Conservation (phyloP, 2,329 filamentous ascomycete species). For the Neonectria hederae region DNA sequence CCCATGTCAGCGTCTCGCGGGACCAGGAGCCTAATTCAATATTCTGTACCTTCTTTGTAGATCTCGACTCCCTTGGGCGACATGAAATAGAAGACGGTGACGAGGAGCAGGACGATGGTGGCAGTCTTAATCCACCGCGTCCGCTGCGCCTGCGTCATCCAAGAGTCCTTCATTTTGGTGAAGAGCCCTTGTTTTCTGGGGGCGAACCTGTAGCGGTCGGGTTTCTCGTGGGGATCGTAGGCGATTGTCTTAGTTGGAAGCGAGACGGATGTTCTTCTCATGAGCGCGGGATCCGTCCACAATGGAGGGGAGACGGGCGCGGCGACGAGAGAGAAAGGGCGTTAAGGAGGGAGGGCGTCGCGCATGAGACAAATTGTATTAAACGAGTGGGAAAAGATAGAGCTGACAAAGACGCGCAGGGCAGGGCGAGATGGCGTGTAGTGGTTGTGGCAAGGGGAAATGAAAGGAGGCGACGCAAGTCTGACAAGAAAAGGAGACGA, state of each 20-base stretch:
- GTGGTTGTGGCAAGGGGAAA: slow-evolving; percentile 25
- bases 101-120: slow-evolving; percentile 67
- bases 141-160: slow-evolving; percentile 72
- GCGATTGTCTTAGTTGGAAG: slow-evolving; percentile 67
- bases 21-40: not conserved
- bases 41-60: slow-evolving; percentile 55
- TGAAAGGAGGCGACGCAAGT: slow-evolving; percentile 19
- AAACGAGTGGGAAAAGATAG: slow-evolving; percentile 11
- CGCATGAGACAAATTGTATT: slow-evolving; percentile 32
- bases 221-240: slow-evolving; percentile 73
- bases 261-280: slow-evolving; percentile 74
- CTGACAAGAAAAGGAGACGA: slow-evolving; percentile 13
- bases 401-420: slow-evolving; percentile 5
- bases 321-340: slow-evolving; percentile 27
- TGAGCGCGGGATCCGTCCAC: slow-evolving; percentile 48
- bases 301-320: slow-evolving; percentile 3
- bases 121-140: slow-evolving; percentile 73
- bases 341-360: slow-evolving; percentile 42
- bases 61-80: slow-evolving; percentile 67
- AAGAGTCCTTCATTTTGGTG: slow-evolving; percentile 65
- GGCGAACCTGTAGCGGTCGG: slow-evolving; percentile 65
- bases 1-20: slow-evolving; percentile 14
- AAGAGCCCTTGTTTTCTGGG: slow-evolving; percentile 59
- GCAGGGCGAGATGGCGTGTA: not conserved
- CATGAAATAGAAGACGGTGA: slow-evolving; percentile 71